Evolutionary conservation across 192 early-diverging fungal species (phyloP), one percentile per base, ranked within the genome.

Genomic region (Linnemannia elongata): DNA sequence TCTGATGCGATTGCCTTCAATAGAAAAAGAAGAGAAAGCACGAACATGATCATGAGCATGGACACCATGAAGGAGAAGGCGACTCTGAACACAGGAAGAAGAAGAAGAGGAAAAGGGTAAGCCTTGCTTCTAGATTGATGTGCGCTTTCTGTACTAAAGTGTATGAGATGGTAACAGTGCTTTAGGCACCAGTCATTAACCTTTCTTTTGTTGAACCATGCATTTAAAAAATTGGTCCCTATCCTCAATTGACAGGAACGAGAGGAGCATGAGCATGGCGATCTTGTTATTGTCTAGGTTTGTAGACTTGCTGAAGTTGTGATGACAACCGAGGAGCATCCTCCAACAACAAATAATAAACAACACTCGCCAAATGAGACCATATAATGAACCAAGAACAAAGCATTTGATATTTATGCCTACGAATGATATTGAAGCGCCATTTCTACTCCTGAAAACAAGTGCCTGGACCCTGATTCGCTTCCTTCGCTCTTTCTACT

Each of bases 21-120:
- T 45, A 87, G 85, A 87, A 87, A 81, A 87, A 87, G 79, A 87
- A 87, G 85, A 87, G 85, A 87, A 87, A 87, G 45, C 79, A 87
- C 44, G 85, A 87, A 41, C 85, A 87, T 42, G 85, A 87, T 35
- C 85, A 87, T 75, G 85, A 87, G 22, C 85, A 87, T 41, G 38
- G 63, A 69, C 75, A 87, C 49, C 85, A 87, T 36, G 85, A 87
- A 74, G 85, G 85, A 35, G 85, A 81, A 45, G 85, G 79, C 47
- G 85, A 87, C 38, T 81, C 85, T 70, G 85, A 87, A 60, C 85
- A 87, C 38, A 71, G 85, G 30, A 87, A 87, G 52, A 87, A 87
- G 79, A 87, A 87, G 52, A 87, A 87, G n/a, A 87, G 85, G 85
- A 87, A 87, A 87, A 87, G 75, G 76, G 85, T 87, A 87, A 63